Percentiles rank a stretch among this genome's conserved stretches.
Evolutionary conservation across 345 rosid species (phyloP).

Genomic region (Eucalyptus melliodora): DNA sequence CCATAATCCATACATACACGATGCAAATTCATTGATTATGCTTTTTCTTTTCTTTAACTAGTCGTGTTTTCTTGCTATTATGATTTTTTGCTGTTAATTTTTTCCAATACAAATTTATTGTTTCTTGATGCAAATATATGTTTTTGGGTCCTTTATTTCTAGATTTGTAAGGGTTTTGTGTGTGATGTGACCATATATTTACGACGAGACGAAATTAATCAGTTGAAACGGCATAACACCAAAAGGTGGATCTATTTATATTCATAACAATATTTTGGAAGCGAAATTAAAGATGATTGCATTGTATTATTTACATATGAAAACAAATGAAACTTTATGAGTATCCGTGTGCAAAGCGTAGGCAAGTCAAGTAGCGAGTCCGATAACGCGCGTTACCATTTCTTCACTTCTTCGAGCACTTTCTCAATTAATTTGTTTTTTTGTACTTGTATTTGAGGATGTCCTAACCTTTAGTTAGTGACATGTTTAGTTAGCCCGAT

Average conservation of each 20-base stretch:
- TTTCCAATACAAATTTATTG: not conserved
- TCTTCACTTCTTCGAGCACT: not conserved
- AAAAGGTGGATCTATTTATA: too few species aligned
- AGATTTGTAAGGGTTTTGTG: not conserved
- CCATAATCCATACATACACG: not conserved
- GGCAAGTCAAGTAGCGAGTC: not conserved
- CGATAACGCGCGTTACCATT: not conserved
- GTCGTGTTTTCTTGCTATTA: not conserved
- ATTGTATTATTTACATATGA: too few species aligned
- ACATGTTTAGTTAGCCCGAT: not conserved
- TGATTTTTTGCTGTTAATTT: not conserved
- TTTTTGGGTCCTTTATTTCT: not conserved
- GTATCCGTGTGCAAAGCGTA: not conserved
- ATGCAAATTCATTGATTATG: not conserved
- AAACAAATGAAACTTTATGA: not conserved
- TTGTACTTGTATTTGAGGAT: not conserved
- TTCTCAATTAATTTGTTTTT: not conserved
- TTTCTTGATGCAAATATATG: too few species aligned
- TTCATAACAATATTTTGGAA: too few species aligned
- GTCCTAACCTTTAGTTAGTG: not conserved
- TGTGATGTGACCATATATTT: not conserved
- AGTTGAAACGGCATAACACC: fast-evolving
- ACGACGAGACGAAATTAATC: not conserved
- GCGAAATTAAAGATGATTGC: not conserved
- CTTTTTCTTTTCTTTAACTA: not conserved